phyloP scores from a whole-genome alignment of 176 grass and related monocot species.

The Hsuehochloa calcarea region DNA sequence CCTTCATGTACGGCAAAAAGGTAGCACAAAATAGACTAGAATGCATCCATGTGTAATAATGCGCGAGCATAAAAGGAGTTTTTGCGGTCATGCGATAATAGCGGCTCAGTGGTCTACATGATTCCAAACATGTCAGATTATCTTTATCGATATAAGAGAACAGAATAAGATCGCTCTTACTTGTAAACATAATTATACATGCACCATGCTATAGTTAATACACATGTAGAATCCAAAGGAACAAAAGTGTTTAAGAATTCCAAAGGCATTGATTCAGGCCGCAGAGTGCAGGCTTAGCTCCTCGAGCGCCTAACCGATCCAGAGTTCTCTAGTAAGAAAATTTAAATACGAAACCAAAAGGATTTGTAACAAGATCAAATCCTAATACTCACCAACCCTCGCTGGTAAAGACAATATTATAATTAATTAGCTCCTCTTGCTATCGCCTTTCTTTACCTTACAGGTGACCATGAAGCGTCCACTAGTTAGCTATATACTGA shows the following conservation, averaged over 20 bases:
- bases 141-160: constrained; percentile 2
- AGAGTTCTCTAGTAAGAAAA: not conserved
- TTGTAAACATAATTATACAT: not conserved
- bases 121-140: constrained; percentile 33
- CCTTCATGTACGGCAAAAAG: not conserved
- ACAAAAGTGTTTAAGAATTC: not conserved
- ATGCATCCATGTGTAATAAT: not conserved
- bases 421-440: not conserved
- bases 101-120: constrained; percentile 15
- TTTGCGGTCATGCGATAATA: constrained; percentile 24
- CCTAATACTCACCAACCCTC: not conserved
- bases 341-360: not conserved
- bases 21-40: not conserved
- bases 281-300: not conserved
- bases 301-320: constrained; percentile 13
- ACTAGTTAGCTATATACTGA: not conserved
- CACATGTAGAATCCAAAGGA: not conserved
- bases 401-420: not conserved
- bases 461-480: not conserved
- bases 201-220: not conserved
- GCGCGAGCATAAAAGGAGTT: not conserved
- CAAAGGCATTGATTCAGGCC: not conserved
- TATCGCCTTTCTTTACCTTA: not conserved
- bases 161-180: constrained; percentile 1
- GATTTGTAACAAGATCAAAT: not conserved